These are phyloP conservation scores for Kwoniella mangroviensis DNA, from an alignment of 768 basidiomycete species.

Conservation along the genomic window DNA sequence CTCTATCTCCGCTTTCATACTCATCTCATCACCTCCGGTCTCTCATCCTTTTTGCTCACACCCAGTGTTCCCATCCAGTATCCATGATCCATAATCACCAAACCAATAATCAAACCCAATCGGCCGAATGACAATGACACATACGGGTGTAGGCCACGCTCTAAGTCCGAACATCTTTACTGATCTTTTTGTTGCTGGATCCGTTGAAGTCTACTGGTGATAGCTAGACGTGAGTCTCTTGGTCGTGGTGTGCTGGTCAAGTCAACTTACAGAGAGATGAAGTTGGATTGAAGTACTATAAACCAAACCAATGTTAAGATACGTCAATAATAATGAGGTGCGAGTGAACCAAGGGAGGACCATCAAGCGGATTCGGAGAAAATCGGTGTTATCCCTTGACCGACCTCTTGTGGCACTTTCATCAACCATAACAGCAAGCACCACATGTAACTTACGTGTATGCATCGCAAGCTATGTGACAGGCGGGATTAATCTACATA, in stretches of 20 bases:
- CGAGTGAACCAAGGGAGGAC: neutral
- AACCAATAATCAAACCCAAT: neutral
- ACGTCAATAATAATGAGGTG: neutral
- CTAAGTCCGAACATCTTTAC: constrained; percentile 56
- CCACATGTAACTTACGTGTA: no score
- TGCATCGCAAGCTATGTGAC: no score
- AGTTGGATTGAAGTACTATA: neutral
- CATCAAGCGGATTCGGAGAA: constrained; percentile 9
- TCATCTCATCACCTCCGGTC: no score
- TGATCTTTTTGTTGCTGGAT: neutral
- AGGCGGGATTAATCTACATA: no score
- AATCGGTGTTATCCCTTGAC: neutral
- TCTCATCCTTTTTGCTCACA: neutral
- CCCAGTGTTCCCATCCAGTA: neutral
- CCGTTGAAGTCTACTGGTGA: neutral
- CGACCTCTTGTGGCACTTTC: neutral
- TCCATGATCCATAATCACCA: neutral
- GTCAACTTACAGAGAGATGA: constrained; percentile 6
- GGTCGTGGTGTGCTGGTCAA: constrained; percentile 5
- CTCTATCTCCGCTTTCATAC: no score
- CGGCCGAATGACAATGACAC: constrained; percentile 26
- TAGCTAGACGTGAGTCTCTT: neutral
- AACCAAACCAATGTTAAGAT: neutral
- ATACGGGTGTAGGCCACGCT: constrained; percentile 57
- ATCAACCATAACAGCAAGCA: no score